These are phyloP conservation scores for Kazachstania bromeliacearum DNA, from an alignment of 805 yeast genomes.

Conservation along the genomic window DNA sequence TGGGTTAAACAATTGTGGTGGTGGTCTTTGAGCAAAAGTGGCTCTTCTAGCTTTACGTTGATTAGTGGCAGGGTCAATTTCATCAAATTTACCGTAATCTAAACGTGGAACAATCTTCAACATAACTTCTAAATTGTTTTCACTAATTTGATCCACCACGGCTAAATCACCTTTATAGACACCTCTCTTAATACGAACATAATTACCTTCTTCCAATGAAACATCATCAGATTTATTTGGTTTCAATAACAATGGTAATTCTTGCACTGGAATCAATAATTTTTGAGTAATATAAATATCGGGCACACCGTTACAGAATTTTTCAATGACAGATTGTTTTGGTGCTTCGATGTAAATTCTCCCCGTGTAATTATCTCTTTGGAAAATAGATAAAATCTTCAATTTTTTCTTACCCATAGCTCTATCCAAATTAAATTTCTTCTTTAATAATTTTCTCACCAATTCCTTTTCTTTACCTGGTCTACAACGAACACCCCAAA, in stretches of 20 bases:
- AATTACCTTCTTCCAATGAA: constrained; percentile 82
- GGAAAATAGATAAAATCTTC: constrained; percentile 82
- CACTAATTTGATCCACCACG: constrained; percentile 83
- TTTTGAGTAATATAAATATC: constrained; percentile 69
- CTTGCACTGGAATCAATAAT: constrained; percentile 87
- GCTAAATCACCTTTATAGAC: constrained; percentile 90
- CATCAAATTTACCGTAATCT: constrained; percentile 68
- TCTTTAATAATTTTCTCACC: constrained; percentile 74
- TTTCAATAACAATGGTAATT: constrained; percentile 84
- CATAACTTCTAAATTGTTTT: constrained; percentile 91
- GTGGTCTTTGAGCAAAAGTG: constrained; percentile 63
- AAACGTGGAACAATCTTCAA: constrained; percentile 87
- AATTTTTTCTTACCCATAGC: constrained; percentile 58
- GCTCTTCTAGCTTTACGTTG: constrained; percentile 43
- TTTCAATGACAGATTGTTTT: constrained; percentile 82
- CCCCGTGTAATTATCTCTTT: constrained; percentile 86
- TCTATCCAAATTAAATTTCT: constrained; percentile 68
- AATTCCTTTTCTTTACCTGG: constrained; percentile 89
- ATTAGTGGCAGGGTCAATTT: constrained; percentile 41
- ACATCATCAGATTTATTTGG: constrained; percentile 84
- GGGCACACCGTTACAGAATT: constrained; percentile 81
- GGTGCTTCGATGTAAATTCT: constrained; percentile 92
- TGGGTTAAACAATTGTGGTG: constrained; percentile 78
- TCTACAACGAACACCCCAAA: constrained; percentile 91
- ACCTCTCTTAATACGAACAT: constrained; percentile 85